These are phyloP conservation scores for Pochonia chlamydosporia DNA, from an alignment of 2,329 filamentous ascomycete species.

Conservation along the genomic window DNA sequence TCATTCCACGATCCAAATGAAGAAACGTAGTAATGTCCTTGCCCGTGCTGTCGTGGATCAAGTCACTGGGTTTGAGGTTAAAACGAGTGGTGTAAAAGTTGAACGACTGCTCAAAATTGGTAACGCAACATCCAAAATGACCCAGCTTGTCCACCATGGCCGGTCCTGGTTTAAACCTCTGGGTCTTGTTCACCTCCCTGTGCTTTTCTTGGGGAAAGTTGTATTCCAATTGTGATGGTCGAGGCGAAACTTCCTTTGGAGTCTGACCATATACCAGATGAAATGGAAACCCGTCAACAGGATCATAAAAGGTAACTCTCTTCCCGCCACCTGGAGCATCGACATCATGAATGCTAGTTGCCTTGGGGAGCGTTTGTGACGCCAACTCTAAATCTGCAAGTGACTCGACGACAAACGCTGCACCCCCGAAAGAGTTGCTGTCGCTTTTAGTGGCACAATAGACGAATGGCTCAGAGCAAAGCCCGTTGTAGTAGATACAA, in stretches of 20 bases:
- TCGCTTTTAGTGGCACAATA: conserved; percentile 45
- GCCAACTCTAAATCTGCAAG: conserved; percentile 49
- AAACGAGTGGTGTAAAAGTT: conserved; percentile 46
- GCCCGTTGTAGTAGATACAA: conserved; percentile 54
- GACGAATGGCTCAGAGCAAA: conserved; percentile 54
- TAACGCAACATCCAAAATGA: conserved; percentile 49
- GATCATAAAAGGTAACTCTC: conserved; percentile 45
- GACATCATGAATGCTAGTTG: conserved; percentile 41
- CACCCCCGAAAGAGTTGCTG: conserved; percentile 48
- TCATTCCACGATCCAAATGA: conserved; percentile 36
- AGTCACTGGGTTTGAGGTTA: conserved; percentile 45
- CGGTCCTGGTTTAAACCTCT: conserved; percentile 42
- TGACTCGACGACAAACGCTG: conserved; percentile 51
- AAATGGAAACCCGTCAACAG: conserved; percentile 51
- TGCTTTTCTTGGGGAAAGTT: conserved; percentile 40
- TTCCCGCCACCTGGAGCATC: conserved; percentile 47
- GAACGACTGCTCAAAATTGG: conserved; percentile 40
- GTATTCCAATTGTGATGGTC: conserved; percentile 35
- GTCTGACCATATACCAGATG: conserved; percentile 52
- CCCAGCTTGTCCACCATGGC: conserved; percentile 47
- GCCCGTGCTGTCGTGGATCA: background rate
- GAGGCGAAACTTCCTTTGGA: conserved; percentile 29
- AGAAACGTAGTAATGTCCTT: conserved; percentile 33
- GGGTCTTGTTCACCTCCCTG: conserved; percentile 38
- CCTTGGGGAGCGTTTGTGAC: conserved; percentile 37